A percentile compares a stretch with the other conserved stretches of the same genome.
Conservation (phyloP, 1,139 yeast species). For the Magnusiomyces magnusii region DNA sequence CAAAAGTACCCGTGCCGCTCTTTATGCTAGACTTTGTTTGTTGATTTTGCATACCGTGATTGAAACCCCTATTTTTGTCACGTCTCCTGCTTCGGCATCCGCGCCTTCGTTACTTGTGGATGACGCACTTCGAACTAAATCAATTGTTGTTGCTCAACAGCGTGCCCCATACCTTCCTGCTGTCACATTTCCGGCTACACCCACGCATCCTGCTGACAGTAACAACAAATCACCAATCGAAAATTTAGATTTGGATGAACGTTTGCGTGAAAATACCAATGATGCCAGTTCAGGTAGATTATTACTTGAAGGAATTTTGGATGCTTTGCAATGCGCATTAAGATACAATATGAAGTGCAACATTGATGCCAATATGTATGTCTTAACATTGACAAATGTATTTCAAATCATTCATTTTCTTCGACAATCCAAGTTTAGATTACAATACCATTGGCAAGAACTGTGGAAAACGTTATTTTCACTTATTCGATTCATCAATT, state of each 20-base stretch:
- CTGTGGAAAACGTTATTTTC: slow-evolving; percentile 34
- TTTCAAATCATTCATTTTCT: slow-evolving; percentile 27
- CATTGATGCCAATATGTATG: slow-evolving; percentile 30
- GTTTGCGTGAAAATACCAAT: not conserved
- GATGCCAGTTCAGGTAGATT: slow-evolving; percentile 19
- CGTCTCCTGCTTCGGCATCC: slow-evolving; percentile 16
- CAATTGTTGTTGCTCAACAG: slow-evolving; percentile 24
- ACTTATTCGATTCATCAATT: slow-evolving; percentile 24
- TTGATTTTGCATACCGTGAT: slow-evolving; percentile 30
- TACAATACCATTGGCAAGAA: slow-evolving; percentile 35
- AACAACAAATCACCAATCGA: not conserved
- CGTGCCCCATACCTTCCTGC: slow-evolving; percentile 28
- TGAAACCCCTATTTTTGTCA: slow-evolving; percentile 22
- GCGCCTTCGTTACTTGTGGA: slow-evolving; percentile 21
- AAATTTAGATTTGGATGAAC: not conserved
- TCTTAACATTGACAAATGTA: slow-evolving; percentile 24
- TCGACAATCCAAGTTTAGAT: slow-evolving; percentile 18
- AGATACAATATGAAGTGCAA: slow-evolving; percentile 30
- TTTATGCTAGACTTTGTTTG: slow-evolving; percentile 30
- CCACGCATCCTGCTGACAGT: not conserved
- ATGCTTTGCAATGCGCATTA: slow-evolving; percentile 29
- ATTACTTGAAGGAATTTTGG: slow-evolving; percentile 32
- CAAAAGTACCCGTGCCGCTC: slow-evolving; percentile 23
- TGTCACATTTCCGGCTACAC: slow-evolving; percentile 17
- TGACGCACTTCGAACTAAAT: slow-evolving; percentile 16